Evolutionary conservation across 2,329 filamentous ascomycete species (phyloP).

Genomic region (Fusarium avenaceum): DNA sequence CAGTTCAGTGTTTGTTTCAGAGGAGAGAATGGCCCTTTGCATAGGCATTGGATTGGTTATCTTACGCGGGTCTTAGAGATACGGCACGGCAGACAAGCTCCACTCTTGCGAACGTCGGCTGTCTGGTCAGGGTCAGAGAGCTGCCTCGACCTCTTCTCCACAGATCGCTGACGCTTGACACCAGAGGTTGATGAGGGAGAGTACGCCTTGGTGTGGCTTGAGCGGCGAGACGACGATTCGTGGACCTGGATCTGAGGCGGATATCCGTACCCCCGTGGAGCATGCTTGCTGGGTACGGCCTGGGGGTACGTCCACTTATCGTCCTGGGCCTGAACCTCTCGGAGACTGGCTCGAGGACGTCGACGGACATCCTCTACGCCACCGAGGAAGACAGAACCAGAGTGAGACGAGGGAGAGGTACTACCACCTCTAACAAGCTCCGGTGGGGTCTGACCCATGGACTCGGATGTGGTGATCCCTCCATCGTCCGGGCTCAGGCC

Average conservation of each 20-base stretch:
- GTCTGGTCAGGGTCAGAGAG: constrained; percentile 60
- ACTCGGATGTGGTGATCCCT: constrained; percentile 53
- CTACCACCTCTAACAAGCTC: constrained; percentile 56
- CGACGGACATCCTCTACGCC: constrained; percentile 50
- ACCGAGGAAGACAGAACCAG: constrained; percentile 53
- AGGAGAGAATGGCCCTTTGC: constrained; percentile 26
- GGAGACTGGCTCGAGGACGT: constrained; percentile 51
- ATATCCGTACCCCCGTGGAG: constrained; percentile 52
- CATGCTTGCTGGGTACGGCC: constrained; percentile 52
- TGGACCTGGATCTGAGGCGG: constrained; percentile 53
- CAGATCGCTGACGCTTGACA: constrained; percentile 56
- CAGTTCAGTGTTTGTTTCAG: constrained; percentile 46
- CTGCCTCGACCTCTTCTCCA: constrained; percentile 56
- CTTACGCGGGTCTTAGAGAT: constrained; percentile 64
- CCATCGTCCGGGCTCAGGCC: constrained; percentile 53
- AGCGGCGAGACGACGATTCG: constrained; percentile 46
- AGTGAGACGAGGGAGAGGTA: constrained; percentile 58
- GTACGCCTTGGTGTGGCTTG: constrained; percentile 39
- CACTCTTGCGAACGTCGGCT: constrained; percentile 62
- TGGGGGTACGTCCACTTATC: constrained; percentile 59
- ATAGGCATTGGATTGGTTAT: constrained; percentile 40
- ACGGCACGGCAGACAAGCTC: constrained; percentile 64
- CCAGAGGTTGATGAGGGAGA: constrained; percentile 42
- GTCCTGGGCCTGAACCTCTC: constrained; percentile 55
- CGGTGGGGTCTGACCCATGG: constrained; percentile 56